These are phyloP conservation scores for Rhododendron simsii DNA, from an alignment of 148 eudicot species.

Conservation along the genomic window DNA sequence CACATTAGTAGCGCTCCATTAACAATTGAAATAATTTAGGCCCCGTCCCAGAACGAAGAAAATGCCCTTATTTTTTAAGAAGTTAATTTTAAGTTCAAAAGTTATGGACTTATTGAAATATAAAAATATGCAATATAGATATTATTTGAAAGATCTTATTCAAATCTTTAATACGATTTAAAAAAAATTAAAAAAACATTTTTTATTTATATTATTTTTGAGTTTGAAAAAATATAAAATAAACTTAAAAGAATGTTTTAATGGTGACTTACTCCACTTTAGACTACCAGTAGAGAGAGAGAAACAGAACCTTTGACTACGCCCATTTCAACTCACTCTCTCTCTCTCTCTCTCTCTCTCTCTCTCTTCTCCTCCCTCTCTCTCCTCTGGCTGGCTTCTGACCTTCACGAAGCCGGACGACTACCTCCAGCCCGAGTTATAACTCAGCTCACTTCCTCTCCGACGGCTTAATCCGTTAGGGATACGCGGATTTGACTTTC, in stretches of 20 bases:
- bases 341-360: background rate
- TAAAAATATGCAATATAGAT: no score
- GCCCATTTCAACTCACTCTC: background rate
- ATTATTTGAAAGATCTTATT: no score
- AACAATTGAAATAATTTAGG: background rate
- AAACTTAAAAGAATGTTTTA: no score
- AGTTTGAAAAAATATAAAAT: no score
- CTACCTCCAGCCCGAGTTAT: background rate
- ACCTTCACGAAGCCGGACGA: no score
- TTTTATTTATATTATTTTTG: no score
- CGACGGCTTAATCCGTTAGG: no score
- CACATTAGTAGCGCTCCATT: background rate
- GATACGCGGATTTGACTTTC: background rate
- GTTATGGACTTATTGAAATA: no score
- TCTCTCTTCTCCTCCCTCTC: background rate
- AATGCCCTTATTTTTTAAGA: no score
- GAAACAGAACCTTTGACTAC: background rate
- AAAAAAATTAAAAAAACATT: no score
- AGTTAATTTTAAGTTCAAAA: rapidly evolving
- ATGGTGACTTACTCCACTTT: background rate
- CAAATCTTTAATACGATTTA: no score
- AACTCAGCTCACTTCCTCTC: background rate
- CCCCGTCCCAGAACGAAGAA: no score
- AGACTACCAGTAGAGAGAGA: background rate
- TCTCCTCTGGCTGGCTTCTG: background rate